Percentiles rank a stretch among this genome's conserved stretches.
phyloP scores from a whole-genome alignment of 1,284 basidiomycete genomes.

The Boletellus deceptivus region DNA sequence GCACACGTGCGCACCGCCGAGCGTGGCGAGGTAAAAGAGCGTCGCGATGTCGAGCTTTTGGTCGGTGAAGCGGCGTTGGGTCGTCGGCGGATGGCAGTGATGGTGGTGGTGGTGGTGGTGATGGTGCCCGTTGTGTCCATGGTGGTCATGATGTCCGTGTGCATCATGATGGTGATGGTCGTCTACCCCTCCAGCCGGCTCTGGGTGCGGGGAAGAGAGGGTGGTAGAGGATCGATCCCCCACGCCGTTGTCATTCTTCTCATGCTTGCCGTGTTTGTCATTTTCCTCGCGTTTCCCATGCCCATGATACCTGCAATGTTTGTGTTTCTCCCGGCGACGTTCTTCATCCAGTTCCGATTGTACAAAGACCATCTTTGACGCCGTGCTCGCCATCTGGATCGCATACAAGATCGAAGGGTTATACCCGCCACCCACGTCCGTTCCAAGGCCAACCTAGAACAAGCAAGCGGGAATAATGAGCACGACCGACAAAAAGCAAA shows the following conservation, averaged over 20 bases:
- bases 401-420: slow-evolving; percentile 78
- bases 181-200: not conserved
- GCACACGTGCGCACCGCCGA: slow-evolving; percentile 87
- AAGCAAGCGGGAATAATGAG: not conserved
- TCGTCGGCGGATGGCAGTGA: not conserved
- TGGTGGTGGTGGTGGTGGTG: not conserved
- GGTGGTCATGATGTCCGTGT: not conserved
- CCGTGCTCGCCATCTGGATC: slow-evolving; percentile 78
- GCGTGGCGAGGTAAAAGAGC: slow-evolving; percentile 85
- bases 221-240: not conserved
- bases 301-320: not conserved
- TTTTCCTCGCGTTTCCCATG: not conserved
- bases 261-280: slow-evolving; percentile 1
- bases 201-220: slow-evolving; percentile 1
- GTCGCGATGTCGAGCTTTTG: slow-evolving; percentile 70
- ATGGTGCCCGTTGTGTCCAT: not conserved
- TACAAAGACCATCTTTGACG: slow-evolving; percentile 71
- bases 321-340: slow-evolving; percentile 1
- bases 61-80: slow-evolving; percentile 44
- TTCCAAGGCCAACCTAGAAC: slow-evolving; percentile 78
- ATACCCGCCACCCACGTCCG: slow-evolving; percentile 86
- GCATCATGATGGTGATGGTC: not conserved
- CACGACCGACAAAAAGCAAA: not conserved
- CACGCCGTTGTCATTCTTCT: not conserved
- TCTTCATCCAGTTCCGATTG: slow-evolving; percentile 26